Evolutionary conservation across 129 eudicot species (phyloP).

Genomic region (Tagetes patula): DNA sequence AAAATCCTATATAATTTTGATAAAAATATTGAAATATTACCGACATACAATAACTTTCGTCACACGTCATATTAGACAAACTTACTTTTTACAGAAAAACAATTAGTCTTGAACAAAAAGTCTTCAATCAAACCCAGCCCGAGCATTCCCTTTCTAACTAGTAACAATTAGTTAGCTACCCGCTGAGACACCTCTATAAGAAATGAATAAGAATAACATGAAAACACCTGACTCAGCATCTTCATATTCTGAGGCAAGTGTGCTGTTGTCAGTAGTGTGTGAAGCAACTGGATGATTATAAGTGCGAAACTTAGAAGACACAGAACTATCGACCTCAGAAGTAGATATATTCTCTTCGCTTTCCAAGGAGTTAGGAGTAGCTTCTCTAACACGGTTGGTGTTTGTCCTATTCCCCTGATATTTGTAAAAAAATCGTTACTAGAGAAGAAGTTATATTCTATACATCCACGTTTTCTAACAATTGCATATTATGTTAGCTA

Average conservation of each 20-base stretch:
- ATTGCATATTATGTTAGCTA: neutral
- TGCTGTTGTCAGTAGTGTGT: slow-evolving; percentile 75
- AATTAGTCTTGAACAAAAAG: neutral
- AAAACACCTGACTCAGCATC: slow-evolving; percentile 84
- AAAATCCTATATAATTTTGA: neutral
- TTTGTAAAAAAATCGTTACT: slow-evolving; percentile 11
- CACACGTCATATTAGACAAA: neutral
- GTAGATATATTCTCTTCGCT: slow-evolving; percentile 49
- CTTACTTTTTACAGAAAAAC: neutral
- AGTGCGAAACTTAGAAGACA: slow-evolving; percentile 49
- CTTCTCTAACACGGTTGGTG: slow-evolving; percentile 57
- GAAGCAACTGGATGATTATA: slow-evolving; percentile 59
- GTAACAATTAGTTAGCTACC: neutral
- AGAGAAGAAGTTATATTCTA: neutral
- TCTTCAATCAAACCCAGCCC: neutral
- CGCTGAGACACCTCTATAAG: neutral
- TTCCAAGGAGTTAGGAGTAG: slow-evolving; percentile 49
- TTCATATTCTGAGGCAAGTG: slow-evolving; percentile 80
- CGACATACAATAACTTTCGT: neutral
- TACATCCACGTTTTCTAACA: neutral
- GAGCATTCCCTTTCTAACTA: neutral
- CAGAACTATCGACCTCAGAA: slow-evolving; percentile 63
- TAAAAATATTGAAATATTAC: neutral
- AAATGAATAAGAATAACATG: slow-evolving; percentile 13
- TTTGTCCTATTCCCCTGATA: slow-evolving; percentile 72